These are phyloP conservation scores for Chlorella sorokiniana DNA, from an alignment of 139 green algal genomes.

Conservation along the genomic window DNA sequence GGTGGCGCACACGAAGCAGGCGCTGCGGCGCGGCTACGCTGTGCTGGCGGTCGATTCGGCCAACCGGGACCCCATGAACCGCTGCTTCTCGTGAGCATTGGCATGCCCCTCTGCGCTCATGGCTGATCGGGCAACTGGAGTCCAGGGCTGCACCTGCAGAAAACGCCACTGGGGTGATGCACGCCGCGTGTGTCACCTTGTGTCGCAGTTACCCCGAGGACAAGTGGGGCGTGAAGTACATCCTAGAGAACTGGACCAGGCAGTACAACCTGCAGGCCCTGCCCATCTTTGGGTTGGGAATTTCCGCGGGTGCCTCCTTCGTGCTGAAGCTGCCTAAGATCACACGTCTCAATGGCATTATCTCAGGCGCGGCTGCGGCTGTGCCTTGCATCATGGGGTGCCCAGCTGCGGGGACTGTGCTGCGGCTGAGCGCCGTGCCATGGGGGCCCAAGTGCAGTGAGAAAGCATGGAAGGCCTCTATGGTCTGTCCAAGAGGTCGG, in stretches of 20 bases:
- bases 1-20: constrained; percentile 33
- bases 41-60: constrained; percentile 5
- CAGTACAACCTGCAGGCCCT: background rate
- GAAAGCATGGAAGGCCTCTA: too few relatives aligned
- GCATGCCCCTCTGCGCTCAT: background rate
- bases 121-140: background rate
- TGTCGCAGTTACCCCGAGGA: background rate
- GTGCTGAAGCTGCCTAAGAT: constrained; percentile 19
- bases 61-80: constrained; percentile 1
- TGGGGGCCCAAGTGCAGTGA: too few relatives aligned
- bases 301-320: constrained; percentile 10
- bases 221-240: constrained; percentile 28
- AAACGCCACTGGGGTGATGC: background rate
- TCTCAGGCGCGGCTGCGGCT: constrained; percentile 21
- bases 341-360: constrained; percentile 17
- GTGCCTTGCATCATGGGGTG: too few relatives aligned
- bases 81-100: constrained; percentile 15
- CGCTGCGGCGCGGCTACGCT: constrained; percentile 21
- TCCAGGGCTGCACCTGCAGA: background rate
- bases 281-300: constrained; percentile 4
- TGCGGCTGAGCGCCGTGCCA: too few relatives aligned
- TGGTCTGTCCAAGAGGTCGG: too few relatives aligned
- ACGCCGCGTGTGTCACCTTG: background rate
- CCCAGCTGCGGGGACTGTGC: too few relatives aligned
- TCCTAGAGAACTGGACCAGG: constrained; percentile 1